Base-by-base conservation (phyloP, 306 rosid genomes). In the Dryas octopetala region DNA sequence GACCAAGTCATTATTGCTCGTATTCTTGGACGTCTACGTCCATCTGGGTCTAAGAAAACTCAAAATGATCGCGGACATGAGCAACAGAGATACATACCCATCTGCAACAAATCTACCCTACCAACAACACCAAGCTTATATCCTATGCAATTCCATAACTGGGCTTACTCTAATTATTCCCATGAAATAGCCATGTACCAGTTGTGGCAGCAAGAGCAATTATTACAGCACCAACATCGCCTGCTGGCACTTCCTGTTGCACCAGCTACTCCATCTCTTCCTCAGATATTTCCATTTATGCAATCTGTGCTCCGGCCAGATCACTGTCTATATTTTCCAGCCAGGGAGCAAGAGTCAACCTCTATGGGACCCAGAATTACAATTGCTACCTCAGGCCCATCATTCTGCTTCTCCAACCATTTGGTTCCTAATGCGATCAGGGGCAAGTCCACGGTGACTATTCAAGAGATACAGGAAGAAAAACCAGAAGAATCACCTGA, bases 131-230 rank as follows among this genome's bases (percentile, higher is more conserved):
- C 85, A 68, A 71, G 64, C 68, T 55, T 81, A 62, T 83, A 80
- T 68, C 84, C 88, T 9, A 50, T 68, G 80, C 88, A 73, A 76
- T 84, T 85, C 78, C 88, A 83, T n/a, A 78, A 74, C 69, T 87
- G 79, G 76, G 84, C 74, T 60, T 76, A 74, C 83, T 85, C 91
- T 63, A 78, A 80, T 53, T 84, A 84, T 82, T 79, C 85, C 4
- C 88, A 91, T 23, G 88, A 88, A 67, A 57, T 81, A 75, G 77
- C 88, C 65, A 74, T 87, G 76, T 88, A 90, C 76, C 92, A 90
- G 71, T 76, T 90, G 57, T 92, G 97, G 96, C 92, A 88, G 81
- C 93, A 88, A 72, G 88, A 92, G 50, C 88, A 88, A 79, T 70
- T 90, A 44, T 19, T 84, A 49, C 96, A 75, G 79, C 93, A 86